These are phyloP conservation scores for Sclerotinia trifoliorum DNA, from an alignment of 2,329 filamentous ascomycete genomes.

Conservation along the genomic window DNA sequence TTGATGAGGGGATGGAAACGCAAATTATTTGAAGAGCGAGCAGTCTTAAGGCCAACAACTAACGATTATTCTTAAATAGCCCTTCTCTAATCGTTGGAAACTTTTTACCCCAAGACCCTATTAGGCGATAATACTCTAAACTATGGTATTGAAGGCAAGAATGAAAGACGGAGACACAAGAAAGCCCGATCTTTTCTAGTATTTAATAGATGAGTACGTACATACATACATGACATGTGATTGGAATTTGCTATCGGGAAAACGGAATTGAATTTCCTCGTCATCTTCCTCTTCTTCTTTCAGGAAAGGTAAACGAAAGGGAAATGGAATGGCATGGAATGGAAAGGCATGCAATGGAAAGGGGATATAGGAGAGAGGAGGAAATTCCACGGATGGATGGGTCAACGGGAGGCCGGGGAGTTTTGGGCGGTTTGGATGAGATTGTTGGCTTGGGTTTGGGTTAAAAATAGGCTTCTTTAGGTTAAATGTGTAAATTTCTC, in stretches of 20 bases:
- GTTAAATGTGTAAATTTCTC: neutral
- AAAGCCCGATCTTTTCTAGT: neutral
- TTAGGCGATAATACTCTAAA: constrained; percentile 43
- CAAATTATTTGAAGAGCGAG: neutral
- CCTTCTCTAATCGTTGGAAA: constrained; percentile 95
- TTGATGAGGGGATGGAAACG: neutral
- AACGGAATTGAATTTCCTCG: neutral
- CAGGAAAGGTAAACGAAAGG: neutral
- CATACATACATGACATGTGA: constrained; percentile 12
- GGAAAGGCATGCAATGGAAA: neutral
- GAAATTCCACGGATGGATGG: neutral
- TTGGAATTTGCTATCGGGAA: neutral
- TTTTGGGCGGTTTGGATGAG: neutral
- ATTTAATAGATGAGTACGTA: constrained; percentile 20
- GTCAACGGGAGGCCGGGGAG: neutral
- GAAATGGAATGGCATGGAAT: neutral
- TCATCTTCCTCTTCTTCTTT: no score
- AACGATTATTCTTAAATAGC: constrained; percentile 47
- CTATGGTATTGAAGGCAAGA: constrained; percentile 28
- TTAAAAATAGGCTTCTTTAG: neutral
- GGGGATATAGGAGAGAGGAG: neutral
- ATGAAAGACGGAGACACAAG: neutral
- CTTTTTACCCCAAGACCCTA: constrained; percentile 82
- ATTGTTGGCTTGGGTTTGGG: neutral
- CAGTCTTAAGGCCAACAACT: neutral